These are phyloP conservation scores for Strobilomyces echinocephalus DNA, from an alignment of 768 basidiomycete genomes.

Conservation along the genomic window DNA sequence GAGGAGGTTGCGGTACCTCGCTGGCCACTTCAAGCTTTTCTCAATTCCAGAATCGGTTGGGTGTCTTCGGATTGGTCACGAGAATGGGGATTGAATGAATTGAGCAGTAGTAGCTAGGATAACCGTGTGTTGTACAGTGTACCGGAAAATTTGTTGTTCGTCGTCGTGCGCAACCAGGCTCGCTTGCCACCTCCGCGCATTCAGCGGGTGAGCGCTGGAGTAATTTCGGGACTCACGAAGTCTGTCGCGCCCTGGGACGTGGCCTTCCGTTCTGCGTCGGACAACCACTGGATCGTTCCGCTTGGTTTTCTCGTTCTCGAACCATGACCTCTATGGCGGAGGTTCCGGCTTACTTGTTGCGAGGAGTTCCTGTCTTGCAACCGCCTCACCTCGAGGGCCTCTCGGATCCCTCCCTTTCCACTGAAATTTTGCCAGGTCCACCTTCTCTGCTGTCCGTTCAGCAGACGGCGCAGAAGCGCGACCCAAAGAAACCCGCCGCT, in stretches of 20 bases:
- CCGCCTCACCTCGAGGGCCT: constrained; percentile 74
- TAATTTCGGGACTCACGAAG: constrained; percentile 22
- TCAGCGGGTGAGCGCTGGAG: constrained; percentile 17
- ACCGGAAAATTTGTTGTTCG: constrained; percentile 25
- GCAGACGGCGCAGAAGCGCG: constrained; percentile 69
- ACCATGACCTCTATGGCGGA: constrained; percentile 68
- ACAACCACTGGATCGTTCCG: constrained; percentile 9
- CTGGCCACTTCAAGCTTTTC: not conserved
- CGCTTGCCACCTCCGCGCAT: constrained; percentile 21
- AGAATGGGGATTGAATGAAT: not conserved
- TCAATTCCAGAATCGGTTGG: not conserved
- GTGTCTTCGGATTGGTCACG: not conserved
- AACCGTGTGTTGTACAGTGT: constrained; percentile 4
- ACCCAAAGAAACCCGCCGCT: constrained; percentile 70
- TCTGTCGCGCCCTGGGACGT: constrained; percentile 14
- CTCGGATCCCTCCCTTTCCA: constrained; percentile 70
- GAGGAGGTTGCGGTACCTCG: not conserved
- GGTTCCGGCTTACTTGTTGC: constrained; percentile 67
- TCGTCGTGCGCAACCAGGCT: constrained; percentile 17
- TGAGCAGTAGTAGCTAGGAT: constrained; percentile 16
- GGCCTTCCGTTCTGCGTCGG: constrained; percentile 18
- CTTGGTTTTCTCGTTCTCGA: constrained; percentile 24
- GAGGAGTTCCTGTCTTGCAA: constrained; percentile 68
- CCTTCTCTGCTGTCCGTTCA: constrained; percentile 69
- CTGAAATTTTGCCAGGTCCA: constrained; percentile 87